phyloP scores from a whole-genome alignment of 768 basidiomycete genomes.

The Chalciporus chontae region DNA sequence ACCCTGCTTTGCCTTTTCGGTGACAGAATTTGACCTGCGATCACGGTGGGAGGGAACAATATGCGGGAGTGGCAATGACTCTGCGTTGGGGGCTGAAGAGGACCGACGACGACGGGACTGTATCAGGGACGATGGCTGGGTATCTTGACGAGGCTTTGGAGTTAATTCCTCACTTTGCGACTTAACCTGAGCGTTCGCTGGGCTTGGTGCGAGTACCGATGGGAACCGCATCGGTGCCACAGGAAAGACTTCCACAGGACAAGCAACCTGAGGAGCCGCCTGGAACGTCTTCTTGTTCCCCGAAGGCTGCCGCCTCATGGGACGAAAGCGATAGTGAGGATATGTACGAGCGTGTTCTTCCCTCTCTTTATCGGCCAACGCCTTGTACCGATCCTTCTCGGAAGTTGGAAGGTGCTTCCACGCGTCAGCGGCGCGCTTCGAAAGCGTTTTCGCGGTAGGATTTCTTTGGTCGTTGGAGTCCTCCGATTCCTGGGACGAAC shows the following conservation, averaged over 20 bases:
- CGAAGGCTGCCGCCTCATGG: constrained; percentile 39
- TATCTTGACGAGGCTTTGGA: neutral
- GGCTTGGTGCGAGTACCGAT: constrained; percentile 14
- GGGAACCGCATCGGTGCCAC: constrained; percentile 3
- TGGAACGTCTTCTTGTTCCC: constrained; percentile 14
- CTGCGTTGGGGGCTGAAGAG: constrained; percentile 5
- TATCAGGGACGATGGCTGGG: neutral
- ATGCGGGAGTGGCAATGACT: neutral
- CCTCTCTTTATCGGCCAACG: constrained; percentile 53
- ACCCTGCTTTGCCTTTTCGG: neutral
- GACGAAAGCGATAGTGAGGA: constrained; percentile 64
- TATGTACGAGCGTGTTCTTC: constrained; percentile 53
- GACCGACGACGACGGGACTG: constrained; percentile 5
- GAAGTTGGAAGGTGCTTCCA: constrained; percentile 58
- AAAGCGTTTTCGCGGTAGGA: constrained; percentile 51
- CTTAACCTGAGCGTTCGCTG: neutral
- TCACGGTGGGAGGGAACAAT: constrained; percentile 1
- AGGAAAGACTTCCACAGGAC: constrained; percentile 6
- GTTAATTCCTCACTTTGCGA: neutral
- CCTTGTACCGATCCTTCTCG: constrained; percentile 48
- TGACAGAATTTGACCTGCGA: constrained; percentile 4
- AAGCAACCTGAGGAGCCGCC: neutral
- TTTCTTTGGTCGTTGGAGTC: constrained; percentile 21
- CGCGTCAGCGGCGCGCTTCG: constrained; percentile 72
- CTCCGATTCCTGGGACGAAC: constrained; percentile 30